Evolutionary conservation across 129 eudicot species (phyloP).

Genomic region (Flaveria bidentis): DNA sequence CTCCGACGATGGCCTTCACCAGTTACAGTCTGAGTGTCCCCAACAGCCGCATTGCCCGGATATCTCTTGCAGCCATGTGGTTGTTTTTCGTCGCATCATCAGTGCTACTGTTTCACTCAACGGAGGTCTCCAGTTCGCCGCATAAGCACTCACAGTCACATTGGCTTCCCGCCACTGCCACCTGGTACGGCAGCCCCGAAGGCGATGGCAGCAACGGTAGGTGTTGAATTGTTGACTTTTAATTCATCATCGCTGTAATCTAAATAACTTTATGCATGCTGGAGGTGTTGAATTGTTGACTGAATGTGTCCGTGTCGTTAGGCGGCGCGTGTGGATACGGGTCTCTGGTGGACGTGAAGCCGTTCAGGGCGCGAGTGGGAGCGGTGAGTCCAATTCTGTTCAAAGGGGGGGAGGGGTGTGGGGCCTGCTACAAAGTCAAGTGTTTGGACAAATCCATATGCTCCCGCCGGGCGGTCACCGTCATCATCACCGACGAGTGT

Average conservation of each 20-base stretch:
- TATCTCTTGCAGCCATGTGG: conserved; percentile 13
- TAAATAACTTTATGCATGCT: too few relatives aligned
- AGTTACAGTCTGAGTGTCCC: conserved; percentile 15
- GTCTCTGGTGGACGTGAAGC: conserved; percentile 87
- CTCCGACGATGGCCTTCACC: conserved; percentile 16
- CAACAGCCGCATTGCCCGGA: conserved; percentile 15
- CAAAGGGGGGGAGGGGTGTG: conserved; percentile 93
- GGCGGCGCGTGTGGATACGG: conserved; percentile 99
- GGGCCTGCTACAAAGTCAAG: conserved; percentile 91
- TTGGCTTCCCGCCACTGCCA: conserved; percentile 94
- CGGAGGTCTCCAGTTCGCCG: conserved; percentile 36
- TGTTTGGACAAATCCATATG: conserved; percentile 84
- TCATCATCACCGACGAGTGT: conserved; percentile 81
- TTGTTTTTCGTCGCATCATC: background rate
- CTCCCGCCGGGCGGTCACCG: conserved; percentile 74
- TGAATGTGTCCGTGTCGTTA: conserved; percentile 18
- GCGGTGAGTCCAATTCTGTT: conserved; percentile 91
- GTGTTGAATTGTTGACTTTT: too few relatives aligned
- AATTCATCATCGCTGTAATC: too few relatives aligned
- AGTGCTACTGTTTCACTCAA: background rate
- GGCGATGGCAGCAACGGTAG: conserved; percentile 94
- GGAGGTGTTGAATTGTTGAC: too few relatives aligned
- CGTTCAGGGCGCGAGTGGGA: conserved; percentile 85
- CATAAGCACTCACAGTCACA: conserved; percentile 36
- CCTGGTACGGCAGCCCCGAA: conserved; percentile 96